Base-by-base conservation (phyloP, 257 asterid species). In the Solanum virginianum region DNA sequence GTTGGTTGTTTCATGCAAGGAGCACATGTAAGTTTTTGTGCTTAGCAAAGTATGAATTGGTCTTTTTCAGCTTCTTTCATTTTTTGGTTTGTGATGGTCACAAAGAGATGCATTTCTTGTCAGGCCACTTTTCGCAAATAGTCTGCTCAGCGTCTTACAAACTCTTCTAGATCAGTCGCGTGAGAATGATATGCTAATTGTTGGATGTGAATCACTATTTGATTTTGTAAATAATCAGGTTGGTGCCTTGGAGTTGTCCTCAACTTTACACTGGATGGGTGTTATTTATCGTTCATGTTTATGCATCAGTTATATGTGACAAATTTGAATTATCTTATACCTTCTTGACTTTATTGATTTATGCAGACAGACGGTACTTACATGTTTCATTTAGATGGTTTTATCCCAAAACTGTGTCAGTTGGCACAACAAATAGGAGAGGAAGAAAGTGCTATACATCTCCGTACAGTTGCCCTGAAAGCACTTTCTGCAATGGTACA, bases 141-240 rank as follows among this genome's bases (percentile, higher is more conserved):
- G 97, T 90, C 83, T 97, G 84, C 90, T 95, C 88, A 92, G 92
- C 88, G 88, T 95, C 84, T 86, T 97, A 85, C 92, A 91, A 71
- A 90, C 92, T 68, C 92, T 97, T 89, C 91, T 97, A 89, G 99
- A 95, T 81, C 98, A 96, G 90, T 89, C 95, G 20, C 89, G 90
- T 83, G 97, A 93, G 85, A 97, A 94, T 89, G 99, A 94, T 84
- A 85, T 97, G 89, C 69, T 95, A 79, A 92, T 90, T 75, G 88
- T 92, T 70, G 99, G 99, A 89, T 94, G 99, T 86, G 92, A 93
- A 88, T 91, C 97, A 84, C 92, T 97, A 85, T 97, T 93, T 86
- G 98, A 97, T 89, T 97, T 95, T 88, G 96, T 95, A 84, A 97
- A 93, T 89, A 97, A 95, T 92, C 99, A 97, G 98, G 99, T 94